Conservation (phyloP, 441 rosid species). For the Erodium trifolium region DNA sequence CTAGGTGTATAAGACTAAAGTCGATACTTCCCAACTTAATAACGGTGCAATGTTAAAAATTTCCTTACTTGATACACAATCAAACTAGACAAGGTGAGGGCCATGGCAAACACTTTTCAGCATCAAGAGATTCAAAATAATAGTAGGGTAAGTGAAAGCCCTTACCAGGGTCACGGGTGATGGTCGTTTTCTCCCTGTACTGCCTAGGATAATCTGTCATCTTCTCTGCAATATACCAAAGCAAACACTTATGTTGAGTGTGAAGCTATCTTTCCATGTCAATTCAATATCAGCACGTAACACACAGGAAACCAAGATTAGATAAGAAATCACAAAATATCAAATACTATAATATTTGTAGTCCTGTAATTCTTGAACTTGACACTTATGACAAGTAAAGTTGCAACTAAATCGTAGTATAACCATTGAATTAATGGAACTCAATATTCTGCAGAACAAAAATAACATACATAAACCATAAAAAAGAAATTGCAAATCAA, state of each 20-base stretch:
- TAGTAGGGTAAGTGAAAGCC: conserved; percentile 13
- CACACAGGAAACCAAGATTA: not conserved
- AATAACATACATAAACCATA: not conserved
- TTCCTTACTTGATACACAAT: conserved; percentile 6
- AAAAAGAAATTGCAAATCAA: not conserved
- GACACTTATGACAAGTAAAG: not conserved
- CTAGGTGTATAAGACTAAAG: not conserved
- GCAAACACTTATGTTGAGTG: not conserved
- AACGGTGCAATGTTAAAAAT: not conserved
- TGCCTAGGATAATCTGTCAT: conserved; percentile 40
- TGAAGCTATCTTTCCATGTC: not conserved
- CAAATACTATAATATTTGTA: not conserved
- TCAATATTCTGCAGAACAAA: not conserved
- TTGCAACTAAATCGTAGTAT: not conserved
- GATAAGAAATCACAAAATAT: not conserved
- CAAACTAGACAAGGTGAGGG: not conserved
- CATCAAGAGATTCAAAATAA: conserved; percentile 11
- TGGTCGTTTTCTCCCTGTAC: conserved; percentile 34
- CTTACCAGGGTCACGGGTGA: conserved; percentile 42
- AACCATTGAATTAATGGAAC: not conserved
- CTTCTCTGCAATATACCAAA: conserved; percentile 39
- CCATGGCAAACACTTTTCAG: conserved; percentile 1
- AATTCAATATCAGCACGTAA: not conserved
- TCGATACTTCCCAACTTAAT: not conserved
- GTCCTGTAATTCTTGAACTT: not conserved